Percentiles rank a stretch among this genome's conserved stretches.
Evolutionary conservation across 2,329 filamentous ascomycete genomes (phyloP).

Genomic region (Ophiostoma pallidulum): DNA sequence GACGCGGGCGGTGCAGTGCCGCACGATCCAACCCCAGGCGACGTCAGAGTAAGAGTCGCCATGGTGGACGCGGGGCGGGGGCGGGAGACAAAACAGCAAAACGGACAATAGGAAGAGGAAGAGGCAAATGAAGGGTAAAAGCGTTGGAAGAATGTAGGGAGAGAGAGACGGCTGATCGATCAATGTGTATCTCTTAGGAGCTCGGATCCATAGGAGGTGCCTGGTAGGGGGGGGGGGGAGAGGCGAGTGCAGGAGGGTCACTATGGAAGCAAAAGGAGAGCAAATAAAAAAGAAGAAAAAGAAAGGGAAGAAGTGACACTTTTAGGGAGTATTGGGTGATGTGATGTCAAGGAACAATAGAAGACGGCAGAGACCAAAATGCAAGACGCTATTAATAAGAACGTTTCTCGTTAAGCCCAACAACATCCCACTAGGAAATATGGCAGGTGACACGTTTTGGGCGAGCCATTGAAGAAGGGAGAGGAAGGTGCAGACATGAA

Average conservation of each 20-base stretch:
- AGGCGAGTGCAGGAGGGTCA: background rate
- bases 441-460: no score
- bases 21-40: conserved; percentile 1
- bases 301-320: background rate
- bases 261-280: background rate
- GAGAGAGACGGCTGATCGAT: background rate
- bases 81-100: no score
- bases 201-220: background rate
- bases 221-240: no score
- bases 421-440: background rate
- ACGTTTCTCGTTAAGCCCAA: no score
- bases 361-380: no score
- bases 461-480: background rate
- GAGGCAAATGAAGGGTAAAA: background rate
- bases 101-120: no score
- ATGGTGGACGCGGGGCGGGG: background rate
- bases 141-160: background rate
- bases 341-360: no score
- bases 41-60: conserved; percentile 11
- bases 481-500: background rate
- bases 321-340: no score
- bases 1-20: conserved; percentile 1
- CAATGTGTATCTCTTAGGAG: background rate
- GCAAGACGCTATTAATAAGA: no score
- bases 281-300: background rate